Evolutionary conservation across 2,329 filamentous ascomycete genomes (phyloP), one percentile per base, ranked within the genome.

Genomic region (Pseudopithomyces maydicus): DNA sequence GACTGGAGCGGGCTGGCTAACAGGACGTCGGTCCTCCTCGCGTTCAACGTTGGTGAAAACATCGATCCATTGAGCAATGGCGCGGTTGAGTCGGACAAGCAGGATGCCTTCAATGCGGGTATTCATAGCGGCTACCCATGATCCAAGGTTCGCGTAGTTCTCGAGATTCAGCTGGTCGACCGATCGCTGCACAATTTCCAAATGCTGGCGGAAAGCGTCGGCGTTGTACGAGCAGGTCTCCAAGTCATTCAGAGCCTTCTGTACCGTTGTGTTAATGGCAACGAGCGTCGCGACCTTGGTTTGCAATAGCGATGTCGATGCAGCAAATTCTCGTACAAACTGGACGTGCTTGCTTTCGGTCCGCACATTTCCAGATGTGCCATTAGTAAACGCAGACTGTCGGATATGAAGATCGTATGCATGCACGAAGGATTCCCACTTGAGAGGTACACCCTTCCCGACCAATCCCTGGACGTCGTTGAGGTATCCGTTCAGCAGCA

Each of bases 391-490:
- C 2, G 83, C 79, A 62, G 75, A 81, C 68, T 85, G 85, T 62
- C 87, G 90, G 62, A 93, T 86, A 65, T 93, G 93, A 32, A 97
- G 83, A 74, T 99, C 95, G 74, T 97, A 97, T 1, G 92, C 93
- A 74, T 97, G 94, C 52, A 99, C 91, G 68, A 99, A 98, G 0
- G 95, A 97, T 71, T 99, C 95, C 95, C 95, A 99, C 68, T 92
- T 88, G 26, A 99, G 79, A 1, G 92, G 92, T 29, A 98, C 85
- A 57, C 96, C 95, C 76, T 96, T 97, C 19, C 84, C 83, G 58
- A 99, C 88, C 59, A 97, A 84, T 42, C 81, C 80, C 70, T 97
- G 93, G 1, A 95, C 91, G 59, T 97, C 92, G 63, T 96, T 97
- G 64, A 92, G 88, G 72, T 98, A 96, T 22, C 94, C 92, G 71